Evolutionary conservation across 2,329 filamentous ascomycete species (phyloP), one percentile per base, ranked within the genome.

Genomic region (Fusarium chuoi): DNA sequence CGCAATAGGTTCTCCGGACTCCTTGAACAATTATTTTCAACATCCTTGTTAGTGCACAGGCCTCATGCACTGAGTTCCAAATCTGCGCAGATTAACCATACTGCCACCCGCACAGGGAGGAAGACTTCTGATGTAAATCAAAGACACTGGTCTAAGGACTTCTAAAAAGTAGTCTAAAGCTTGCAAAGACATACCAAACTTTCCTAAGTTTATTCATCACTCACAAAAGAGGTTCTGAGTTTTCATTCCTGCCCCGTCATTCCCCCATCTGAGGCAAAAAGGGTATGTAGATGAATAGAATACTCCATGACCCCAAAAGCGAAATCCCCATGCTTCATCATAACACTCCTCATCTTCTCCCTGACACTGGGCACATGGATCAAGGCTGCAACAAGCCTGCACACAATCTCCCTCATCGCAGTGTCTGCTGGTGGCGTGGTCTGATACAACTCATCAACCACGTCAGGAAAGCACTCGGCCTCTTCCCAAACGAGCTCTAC

Each of bases 261-360:
- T 28, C 28, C 28, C 8, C 6, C 28, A 28, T 28, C 28, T 28
- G 28, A 28, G 15, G 3, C 18, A 7, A 15, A 41, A n/a, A 52
- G 20, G 4, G n/a, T 41, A 5, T 38, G 11, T 1, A 24, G 18
- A 17, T 56, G 48, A 3, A 73, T 56, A 26, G 73, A 63, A 35
- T 69, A 65, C 22, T 67, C 68, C 68, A 73, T 57, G 3, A 73
- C 68, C 4, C 68, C 65, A 24, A 68, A 46, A 17, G 63, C 61
- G 36, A 76, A 76, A 2, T 65, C 58, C 2, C 61, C 63, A 45
- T 75, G 70, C 49, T 75, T 65, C 8, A 14, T 24, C 63, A 76
- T 66, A 0, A 70, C 44, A 10, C 8, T 8, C 8, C 41, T 42
- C 61, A 73, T 61, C 45, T 56, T 65, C 0, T 68, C 33, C 22